A percentile compares a stretch with the other conserved stretches of the same genome.
Evolutionary conservation across 306 rosid species (phyloP).

Genomic region (Gleditsia sinensis): DNA sequence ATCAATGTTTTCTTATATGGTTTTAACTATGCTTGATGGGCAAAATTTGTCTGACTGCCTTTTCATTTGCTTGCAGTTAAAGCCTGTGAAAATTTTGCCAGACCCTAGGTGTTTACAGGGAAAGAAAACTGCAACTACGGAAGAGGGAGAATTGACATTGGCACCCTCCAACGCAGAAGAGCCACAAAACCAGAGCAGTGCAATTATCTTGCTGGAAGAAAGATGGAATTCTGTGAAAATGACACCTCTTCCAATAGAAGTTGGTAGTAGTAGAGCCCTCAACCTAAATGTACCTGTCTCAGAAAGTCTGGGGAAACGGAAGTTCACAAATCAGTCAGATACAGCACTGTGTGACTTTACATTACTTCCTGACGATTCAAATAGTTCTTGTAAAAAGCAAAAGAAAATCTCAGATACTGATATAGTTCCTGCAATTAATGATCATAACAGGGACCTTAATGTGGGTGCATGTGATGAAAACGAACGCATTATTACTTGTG

Average conservation of each 20-base stretch:
- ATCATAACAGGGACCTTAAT: constrained; percentile 40
- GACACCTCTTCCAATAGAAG: constrained; percentile 35
- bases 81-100: constrained; percentile 39
- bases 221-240: constrained; percentile 30
- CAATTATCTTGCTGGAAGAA: constrained; percentile 39
- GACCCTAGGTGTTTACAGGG: constrained; percentile 35
- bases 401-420: constrained; percentile 57
- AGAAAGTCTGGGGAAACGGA: constrained; percentile 57
- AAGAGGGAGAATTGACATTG: constrained; percentile 42
- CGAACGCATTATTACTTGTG: constrained; percentile 32
- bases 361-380: constrained; percentile 48
- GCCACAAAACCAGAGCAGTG: constrained; percentile 37
- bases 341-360: constrained; percentile 35
- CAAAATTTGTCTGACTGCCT: constrained; percentile 31
- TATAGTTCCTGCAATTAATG: constrained; percentile 44
- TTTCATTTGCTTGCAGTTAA: constrained; percentile 54
- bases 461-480: constrained; percentile 39
- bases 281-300: constrained; percentile 49
- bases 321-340: constrained; percentile 46
- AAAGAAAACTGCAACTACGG: constrained; percentile 37
- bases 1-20: constrained; percentile 19
- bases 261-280: constrained; percentile 40
- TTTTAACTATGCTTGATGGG: not conserved
- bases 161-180: constrained; percentile 53
- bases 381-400: constrained; percentile 59